Conservation (phyloP, 345 rosid species). For the Ceriops decandra region DNA sequence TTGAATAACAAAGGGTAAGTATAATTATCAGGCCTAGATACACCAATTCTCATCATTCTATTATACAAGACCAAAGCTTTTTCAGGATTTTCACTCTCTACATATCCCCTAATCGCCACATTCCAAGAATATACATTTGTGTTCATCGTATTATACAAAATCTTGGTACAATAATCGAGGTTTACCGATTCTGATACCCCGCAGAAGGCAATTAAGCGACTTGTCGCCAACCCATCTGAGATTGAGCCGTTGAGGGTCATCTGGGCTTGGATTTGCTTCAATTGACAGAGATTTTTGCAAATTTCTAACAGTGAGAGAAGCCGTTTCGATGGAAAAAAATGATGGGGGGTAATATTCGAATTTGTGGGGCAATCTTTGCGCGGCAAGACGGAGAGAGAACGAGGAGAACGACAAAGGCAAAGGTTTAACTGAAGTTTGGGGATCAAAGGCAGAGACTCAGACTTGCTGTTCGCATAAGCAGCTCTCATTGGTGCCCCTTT, state of each 20-base stretch:
- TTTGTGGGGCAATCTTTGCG: constrained; percentile 33
- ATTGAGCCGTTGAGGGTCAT: constrained; percentile 49
- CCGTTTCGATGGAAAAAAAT: constrained; percentile 51
- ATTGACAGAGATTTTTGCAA: constrained; percentile 49
- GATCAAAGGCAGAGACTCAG: constrained; percentile 24
- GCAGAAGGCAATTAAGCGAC: constrained; percentile 63
- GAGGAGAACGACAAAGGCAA: constrained; percentile 19
- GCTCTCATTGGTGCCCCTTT: constrained; percentile 35
- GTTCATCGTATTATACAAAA: constrained; percentile 39
- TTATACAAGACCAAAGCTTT: constrained; percentile 46
- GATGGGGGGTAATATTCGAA: constrained; percentile 39
- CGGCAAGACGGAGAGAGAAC: constrained; percentile 41
- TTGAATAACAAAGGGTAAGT: constrained; percentile 70
- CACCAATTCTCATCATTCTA: constrained; percentile 55
- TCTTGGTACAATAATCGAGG: constrained; percentile 53
- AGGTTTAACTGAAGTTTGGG: constrained; percentile 22
- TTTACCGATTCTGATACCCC: constrained; percentile 54
- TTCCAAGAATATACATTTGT: constrained; percentile 70
- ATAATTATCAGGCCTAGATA: constrained; percentile 58
- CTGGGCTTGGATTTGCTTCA: constrained; percentile 75
- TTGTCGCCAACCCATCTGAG: constrained; percentile 50
- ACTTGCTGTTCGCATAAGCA: constrained; percentile 17
- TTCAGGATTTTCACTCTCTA: constrained; percentile 40
- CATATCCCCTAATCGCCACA: constrained; percentile 56
- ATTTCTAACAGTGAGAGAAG: constrained; percentile 53